These are phyloP conservation scores for Penicillium oxalicum DNA, from an alignment of 2,329 filamentous ascomycete species.

Conservation along the genomic window DNA sequence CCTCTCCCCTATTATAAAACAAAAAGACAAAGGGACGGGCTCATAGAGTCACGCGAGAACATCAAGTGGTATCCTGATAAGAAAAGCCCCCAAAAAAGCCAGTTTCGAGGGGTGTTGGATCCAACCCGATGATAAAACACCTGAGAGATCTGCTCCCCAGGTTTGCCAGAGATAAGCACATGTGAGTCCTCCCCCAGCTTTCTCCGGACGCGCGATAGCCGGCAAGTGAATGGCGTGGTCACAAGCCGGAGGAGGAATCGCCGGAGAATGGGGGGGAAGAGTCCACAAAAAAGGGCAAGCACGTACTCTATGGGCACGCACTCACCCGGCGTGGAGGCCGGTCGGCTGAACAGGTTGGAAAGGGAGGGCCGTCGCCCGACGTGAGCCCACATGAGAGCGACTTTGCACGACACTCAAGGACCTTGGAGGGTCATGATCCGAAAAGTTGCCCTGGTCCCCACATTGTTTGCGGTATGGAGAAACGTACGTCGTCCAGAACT, in stretches of 20 bases:
- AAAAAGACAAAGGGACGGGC: too few species aligned
- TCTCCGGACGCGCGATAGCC: slow-evolving; percentile 21
- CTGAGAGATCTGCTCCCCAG: too few species aligned
- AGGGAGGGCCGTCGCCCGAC: slow-evolving; percentile 17
- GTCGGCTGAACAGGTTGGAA: not conserved
- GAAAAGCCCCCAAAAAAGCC: too few species aligned
- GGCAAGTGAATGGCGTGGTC: slow-evolving; percentile 1
- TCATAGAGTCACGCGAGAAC: too few species aligned
- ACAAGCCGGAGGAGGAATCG: not conserved
- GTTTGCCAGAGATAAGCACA: slow-evolving; percentile 1
- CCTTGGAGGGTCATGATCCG: slow-evolving; percentile 9
- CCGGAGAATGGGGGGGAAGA: not conserved
- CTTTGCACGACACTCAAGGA: slow-evolving; percentile 9
- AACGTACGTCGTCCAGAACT: slow-evolving; percentile 1
- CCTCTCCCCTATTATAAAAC: too few species aligned
- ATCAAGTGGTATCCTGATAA: too few species aligned
- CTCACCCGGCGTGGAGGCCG: too few species aligned
- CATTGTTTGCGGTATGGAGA: slow-evolving; percentile 9
- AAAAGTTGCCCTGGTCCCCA: slow-evolving; percentile 15
- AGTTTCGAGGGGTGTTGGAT: too few species aligned
- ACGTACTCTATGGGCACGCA: too few species aligned
- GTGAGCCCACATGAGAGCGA: slow-evolving; percentile 17
- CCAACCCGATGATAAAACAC: too few species aligned
- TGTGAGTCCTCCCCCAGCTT: slow-evolving; percentile 6
- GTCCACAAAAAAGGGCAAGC: too few species aligned